Percentiles rank a stretch among this genome's conserved stretches.
Evolutionary conservation across 495 filamentous ascomycete genomes (phyloP).

Genomic region (Margaritispora aquatica): DNA sequence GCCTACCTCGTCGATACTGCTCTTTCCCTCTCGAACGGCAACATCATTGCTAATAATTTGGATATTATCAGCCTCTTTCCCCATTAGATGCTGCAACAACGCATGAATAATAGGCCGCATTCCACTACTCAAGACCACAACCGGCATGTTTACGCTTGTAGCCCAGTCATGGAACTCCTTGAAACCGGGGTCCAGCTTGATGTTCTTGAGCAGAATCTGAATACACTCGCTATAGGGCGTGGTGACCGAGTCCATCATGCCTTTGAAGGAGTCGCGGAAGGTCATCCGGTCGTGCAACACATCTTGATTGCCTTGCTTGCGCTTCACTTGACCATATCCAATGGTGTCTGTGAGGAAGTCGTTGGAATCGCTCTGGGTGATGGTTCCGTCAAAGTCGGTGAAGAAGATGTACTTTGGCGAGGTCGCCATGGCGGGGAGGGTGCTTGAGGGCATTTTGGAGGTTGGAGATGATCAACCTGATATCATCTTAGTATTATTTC

Average conservation of each 20-base stretch:
- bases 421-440: constrained; percentile 50
- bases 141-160: constrained; percentile 73
- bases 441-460: constrained; percentile 17
- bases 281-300: constrained; percentile 58
- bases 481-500: too few relatives aligned
- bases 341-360: constrained; percentile 92
- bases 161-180: constrained; percentile 80
- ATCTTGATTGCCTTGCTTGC: constrained; percentile 60
- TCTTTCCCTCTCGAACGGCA: constrained; percentile 49
- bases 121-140: constrained; percentile 83
- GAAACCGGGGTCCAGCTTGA: constrained; percentile 83
- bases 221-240: constrained; percentile 78
- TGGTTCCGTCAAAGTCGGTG: constrained; percentile 95
- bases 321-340: constrained; percentile 65
- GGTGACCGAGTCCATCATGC: constrained; percentile 79
- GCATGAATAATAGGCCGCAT: constrained; percentile 90
- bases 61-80: constrained; percentile 63
- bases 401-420: constrained; percentile 89
- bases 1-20: constrained; percentile 66
- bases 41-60: constrained; percentile 84
- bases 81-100: constrained; percentile 70
- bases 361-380: constrained; percentile 88
- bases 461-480: too few relatives aligned
- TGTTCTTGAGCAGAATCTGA: constrained; percentile 65
- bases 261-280: constrained; percentile 81